Base-by-base conservation (phyloP, 176 grass and related monocot species). In the Ampelocalamus luodianensis region DNA sequence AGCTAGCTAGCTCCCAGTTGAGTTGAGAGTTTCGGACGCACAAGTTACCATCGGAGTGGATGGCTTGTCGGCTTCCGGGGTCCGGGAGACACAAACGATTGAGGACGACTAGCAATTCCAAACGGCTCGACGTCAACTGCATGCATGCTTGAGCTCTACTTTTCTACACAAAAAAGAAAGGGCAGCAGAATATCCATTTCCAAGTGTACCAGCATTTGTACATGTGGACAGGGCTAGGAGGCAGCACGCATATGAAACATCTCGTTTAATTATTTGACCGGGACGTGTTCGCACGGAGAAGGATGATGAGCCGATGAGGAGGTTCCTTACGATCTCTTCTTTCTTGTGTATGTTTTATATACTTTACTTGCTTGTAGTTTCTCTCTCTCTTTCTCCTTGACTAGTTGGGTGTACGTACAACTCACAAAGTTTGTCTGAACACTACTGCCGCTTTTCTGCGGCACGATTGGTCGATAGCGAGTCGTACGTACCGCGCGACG, bases 1-100 rank as follows among this genome's bases (percentile, higher is more conserved):
- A 7, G 16, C 50, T 46, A 53, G 65, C 32, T 61, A 54, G 32
- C 9, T 61, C 12, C 13, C 26, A 16, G 60, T 3, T 15, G 11
- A 29, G 61, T 1, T 3, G 61, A 34, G 76, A 74, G 17, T 67
- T 63, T 15, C 1, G 36, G 78, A 50, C 49, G 82, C 29, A 7
- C 71, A 70, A 82, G 82, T 51, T 73, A 91, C 29, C 79, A 26
- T 65, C 3, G 3, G 66, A 13, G 64, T 8, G 24, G 29, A 17
- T 5, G 62, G 46, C 18, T 65, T 81, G 71, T 77, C 77, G 85
- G 82, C 49, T 55, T 78, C 86, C 82, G 78, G 83, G 83, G 83
- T 62, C 83, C 87, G 83, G 78, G 76, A 71, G 71, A 70, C 50
- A 51, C 20, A 53, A 11, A 62, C 38, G 68, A 78, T 29, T 34